Conservation (phyloP, 768 basidiomycete genomes). For the Mycena albidolilacea region DNA sequence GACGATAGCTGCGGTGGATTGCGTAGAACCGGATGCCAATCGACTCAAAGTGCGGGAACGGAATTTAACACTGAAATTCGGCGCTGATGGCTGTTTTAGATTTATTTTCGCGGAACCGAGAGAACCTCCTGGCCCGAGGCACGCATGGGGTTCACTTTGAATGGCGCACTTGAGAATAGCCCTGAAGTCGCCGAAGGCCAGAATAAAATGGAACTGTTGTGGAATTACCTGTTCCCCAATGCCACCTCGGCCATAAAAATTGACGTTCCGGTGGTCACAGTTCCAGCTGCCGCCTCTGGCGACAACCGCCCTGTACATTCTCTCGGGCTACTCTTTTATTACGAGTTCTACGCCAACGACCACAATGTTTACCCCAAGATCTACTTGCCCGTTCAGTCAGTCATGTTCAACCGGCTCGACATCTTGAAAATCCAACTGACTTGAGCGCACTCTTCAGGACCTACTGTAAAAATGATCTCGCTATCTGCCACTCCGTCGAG, state of each 20-base stretch:
- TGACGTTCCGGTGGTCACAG: slow-evolving; percentile 39
- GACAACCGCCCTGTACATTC: slow-evolving; percentile 41
- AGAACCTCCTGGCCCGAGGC: slow-evolving; percentile 50
- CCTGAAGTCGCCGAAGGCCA: slow-evolving; percentile 44
- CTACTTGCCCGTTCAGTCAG: slow-evolving; percentile 51
- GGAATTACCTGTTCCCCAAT: slow-evolving; percentile 50
- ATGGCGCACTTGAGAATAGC: slow-evolving; percentile 43
- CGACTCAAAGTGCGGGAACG: slow-evolving; percentile 46
- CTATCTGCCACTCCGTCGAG: slow-evolving; percentile 47
- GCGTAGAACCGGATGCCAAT: slow-evolving; percentile 45
- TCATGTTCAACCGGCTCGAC: neutral
- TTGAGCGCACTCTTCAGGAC: slow-evolving; percentile 37
- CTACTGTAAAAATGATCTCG: slow-evolving; percentile 47
- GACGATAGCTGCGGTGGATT: slow-evolving; percentile 49
- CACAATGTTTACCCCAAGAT: slow-evolving; percentile 49
- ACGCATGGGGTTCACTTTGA: slow-evolving; percentile 45
- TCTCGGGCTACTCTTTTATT: slow-evolving; percentile 48
- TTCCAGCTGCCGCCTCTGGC: slow-evolving; percentile 18
- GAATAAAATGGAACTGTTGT: slow-evolving; percentile 44
- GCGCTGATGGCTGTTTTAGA: slow-evolving; percentile 31
- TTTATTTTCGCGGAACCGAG: slow-evolving; percentile 47
- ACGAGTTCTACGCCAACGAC: slow-evolving; percentile 47
- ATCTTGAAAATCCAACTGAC: neutral
- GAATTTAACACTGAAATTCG: too few species aligned
- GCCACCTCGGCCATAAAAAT: slow-evolving; percentile 43